These are phyloP conservation scores for Solanum medicagineum DNA, from an alignment of 257 asterid species.

Conservation along the genomic window DNA sequence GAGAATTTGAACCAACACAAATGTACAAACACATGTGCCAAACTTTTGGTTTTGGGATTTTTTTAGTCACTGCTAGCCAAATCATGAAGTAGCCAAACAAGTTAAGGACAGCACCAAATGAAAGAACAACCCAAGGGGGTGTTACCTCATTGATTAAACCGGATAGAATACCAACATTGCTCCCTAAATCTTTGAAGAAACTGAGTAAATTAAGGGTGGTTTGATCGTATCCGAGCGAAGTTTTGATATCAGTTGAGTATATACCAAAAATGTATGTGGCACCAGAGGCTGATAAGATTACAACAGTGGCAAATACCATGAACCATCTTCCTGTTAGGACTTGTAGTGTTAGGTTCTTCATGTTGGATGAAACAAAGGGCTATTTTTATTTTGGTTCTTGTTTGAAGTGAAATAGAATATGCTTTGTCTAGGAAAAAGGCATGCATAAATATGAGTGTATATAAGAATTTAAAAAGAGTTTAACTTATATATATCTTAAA, in stretches of 20 bases:
- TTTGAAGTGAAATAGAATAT: background rate
- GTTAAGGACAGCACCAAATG: background rate
- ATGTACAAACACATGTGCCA: conserved; percentile 2
- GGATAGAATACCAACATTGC: background rate
- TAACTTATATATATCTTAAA: background rate
- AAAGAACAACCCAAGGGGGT: background rate
- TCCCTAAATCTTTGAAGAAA: background rate
- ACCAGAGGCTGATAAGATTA: background rate
- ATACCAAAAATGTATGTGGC: background rate
- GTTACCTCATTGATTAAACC: background rate
- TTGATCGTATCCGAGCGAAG: background rate
- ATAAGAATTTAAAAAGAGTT: background rate
- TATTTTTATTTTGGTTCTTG: background rate
- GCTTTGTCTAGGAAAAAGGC: background rate
- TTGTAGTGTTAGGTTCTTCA: background rate
- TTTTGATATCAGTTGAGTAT: background rate
- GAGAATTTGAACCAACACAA: conserved; percentile 1
- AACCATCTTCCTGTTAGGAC: background rate
- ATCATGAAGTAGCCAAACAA: background rate
- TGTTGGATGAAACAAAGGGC: background rate
- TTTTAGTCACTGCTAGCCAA: background rate
- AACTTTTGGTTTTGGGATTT: background rate
- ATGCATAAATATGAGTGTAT: background rate
- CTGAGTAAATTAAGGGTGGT: background rate
- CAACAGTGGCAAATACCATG: background rate